phyloP scores from a whole-genome alignment of 23 red algal species.

The Chondrus crispus region DNA sequence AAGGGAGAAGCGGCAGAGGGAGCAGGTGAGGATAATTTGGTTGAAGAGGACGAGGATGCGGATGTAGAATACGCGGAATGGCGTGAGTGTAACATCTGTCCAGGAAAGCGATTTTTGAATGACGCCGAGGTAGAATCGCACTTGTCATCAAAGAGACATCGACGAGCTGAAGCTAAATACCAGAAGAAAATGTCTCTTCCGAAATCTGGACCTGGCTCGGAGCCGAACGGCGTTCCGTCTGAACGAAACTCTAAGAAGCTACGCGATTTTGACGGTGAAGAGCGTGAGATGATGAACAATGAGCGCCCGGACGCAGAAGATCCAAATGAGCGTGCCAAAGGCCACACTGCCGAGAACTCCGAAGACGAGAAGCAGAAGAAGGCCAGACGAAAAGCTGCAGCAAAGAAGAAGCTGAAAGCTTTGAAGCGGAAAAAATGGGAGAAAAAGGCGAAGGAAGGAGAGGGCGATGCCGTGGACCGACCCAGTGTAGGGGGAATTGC shows the following conservation, averaged over 20 bases:
- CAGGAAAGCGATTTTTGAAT: conserved; percentile 34
- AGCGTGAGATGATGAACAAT: neutral
- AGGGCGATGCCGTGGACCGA: neutral
- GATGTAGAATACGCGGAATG: neutral
- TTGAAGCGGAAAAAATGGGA: conserved; percentile 57
- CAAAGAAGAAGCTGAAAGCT: conserved; percentile 38
- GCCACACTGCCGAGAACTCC: neutral
- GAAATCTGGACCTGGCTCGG: too few species aligned
- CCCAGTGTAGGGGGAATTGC: too few species aligned
- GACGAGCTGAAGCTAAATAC: neutral
- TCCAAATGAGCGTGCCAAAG: neutral
- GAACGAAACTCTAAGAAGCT: too few species aligned
- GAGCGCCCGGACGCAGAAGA: neutral
- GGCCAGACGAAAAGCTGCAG: conserved; percentile 15
- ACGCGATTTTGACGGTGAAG: too few species aligned
- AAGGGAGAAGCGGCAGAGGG: neutral
- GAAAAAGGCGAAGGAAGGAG: neutral
- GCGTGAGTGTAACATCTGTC: conserved; percentile 36
- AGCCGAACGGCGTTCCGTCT: too few species aligned
- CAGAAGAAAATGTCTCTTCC: too few species aligned
- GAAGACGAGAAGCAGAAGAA: neutral
- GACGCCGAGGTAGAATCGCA: neutral
- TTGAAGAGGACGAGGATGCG: neutral
- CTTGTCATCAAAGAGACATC: conserved; percentile 30
- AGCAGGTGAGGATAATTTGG: neutral